These are phyloP conservation scores for Alternaria sp. DNA, from an alignment of 2,329 filamentous ascomycete species.

Conservation along the genomic window DNA sequence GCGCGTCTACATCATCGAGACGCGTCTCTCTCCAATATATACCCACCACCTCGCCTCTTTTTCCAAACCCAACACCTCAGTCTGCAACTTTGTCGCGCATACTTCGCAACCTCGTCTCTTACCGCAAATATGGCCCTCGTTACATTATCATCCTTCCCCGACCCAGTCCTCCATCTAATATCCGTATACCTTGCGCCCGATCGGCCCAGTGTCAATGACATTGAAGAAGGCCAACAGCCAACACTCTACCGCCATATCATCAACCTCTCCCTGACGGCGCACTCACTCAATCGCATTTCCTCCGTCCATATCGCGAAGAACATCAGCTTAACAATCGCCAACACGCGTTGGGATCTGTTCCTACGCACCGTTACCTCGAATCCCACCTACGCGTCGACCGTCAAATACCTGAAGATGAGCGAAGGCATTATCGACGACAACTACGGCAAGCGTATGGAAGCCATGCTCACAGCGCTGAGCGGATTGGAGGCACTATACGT, in stretches of 20 bases:
- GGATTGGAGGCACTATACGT: not conserved
- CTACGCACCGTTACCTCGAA: constrained; percentile 2
- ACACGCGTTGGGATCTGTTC: constrained; percentile 7
- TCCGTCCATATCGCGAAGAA: constrained; percentile 10
- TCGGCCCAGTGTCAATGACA: constrained; percentile 7
- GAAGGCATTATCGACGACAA: not conserved
- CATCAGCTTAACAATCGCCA: constrained; percentile 1
- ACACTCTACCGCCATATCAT: constrained; percentile 13
- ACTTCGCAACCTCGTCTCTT: not conserved
- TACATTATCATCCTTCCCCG: constrained; percentile 5
- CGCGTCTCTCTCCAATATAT: constrained; percentile 4
- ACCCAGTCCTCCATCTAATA: constrained; percentile 11
- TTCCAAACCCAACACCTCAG: not conserved
- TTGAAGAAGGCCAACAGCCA: constrained; percentile 3
- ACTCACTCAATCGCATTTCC: constrained; percentile 9
- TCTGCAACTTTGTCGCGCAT: not conserved
- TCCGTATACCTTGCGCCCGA: constrained; percentile 8
- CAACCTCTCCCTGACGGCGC: constrained; percentile 6
- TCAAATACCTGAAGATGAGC: constrained; percentile 8
- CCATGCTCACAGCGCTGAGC: constrained; percentile 3
- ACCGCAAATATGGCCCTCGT: not conserved
- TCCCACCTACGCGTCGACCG: constrained; percentile 1
- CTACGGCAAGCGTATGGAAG: not conserved
- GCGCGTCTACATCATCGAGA: constrained; percentile 17
- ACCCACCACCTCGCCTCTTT: not conserved